A percentile compares a stretch with the other conserved stretches of the same genome.
These are phyloP conservation scores for Hypoxylon trugodes DNA, from an alignment of 495 filamentous ascomycete genomes.

Conservation along the genomic window DNA sequence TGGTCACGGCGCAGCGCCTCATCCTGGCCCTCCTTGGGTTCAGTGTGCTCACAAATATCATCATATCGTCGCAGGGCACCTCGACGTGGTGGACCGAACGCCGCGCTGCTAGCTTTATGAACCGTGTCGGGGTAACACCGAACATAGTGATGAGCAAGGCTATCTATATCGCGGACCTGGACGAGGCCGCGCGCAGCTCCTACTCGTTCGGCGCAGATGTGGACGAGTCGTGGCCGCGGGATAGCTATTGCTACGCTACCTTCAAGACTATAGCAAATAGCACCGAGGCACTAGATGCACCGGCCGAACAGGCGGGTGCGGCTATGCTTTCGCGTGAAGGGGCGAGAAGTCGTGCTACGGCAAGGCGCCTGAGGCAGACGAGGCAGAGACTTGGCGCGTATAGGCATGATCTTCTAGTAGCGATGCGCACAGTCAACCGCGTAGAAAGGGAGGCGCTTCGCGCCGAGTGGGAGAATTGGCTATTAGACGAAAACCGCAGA, in stretches of 20 bases:
- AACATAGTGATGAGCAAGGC: slow-evolving; percentile 83
- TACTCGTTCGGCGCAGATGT: slow-evolving; percentile 17
- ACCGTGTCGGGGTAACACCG: slow-evolving; percentile 77
- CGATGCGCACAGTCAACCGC: slow-evolving; percentile 86
- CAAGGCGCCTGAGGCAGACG: slow-evolving; percentile 74
- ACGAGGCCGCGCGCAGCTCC: slow-evolving; percentile 65
- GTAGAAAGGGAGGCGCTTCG: slow-evolving; percentile 85
- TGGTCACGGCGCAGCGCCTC: slow-evolving; percentile 76
- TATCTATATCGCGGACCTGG: slow-evolving; percentile 83
- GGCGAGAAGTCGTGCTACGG: slow-evolving; percentile 64
- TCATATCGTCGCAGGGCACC: slow-evolving; percentile 71
- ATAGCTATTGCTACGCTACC: slow-evolving; percentile 60
- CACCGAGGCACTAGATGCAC: slow-evolving; percentile 61
- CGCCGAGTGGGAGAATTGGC: slow-evolving; percentile 92
- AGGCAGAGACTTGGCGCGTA: slow-evolving; percentile 83
- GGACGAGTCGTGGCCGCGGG: slow-evolving; percentile 45
- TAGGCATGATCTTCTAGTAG: slow-evolving; percentile 91
- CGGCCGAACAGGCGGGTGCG: slow-evolving; percentile 54
- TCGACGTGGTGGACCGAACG: slow-evolving; percentile 88
- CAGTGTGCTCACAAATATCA: slow-evolving; percentile 73
- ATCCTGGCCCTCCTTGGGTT: slow-evolving; percentile 72
- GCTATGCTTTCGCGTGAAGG: slow-evolving; percentile 53
- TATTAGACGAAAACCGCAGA: slow-evolving; percentile 71
- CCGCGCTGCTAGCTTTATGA: slow-evolving; percentile 80
- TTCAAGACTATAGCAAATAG: slow-evolving; percentile 64